Evolutionary conservation across 1,284 basidiomycete species (phyloP).

Genomic region (Sanguinoderma infundibulare): DNA sequence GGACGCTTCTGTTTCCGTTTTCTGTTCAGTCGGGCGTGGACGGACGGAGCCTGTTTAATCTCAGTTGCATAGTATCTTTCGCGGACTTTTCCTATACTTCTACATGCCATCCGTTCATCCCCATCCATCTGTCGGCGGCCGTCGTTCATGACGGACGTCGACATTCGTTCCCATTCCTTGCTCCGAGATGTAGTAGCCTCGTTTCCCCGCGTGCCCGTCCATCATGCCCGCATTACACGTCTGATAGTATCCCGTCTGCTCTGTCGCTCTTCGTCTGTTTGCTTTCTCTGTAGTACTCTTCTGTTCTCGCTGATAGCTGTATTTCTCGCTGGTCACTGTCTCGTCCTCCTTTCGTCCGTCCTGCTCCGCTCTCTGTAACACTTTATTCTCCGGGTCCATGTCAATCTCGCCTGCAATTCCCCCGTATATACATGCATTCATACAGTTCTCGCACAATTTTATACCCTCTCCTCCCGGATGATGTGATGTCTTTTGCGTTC

Average conservation of each 20-base stretch:
- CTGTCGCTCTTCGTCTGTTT: slow-evolving; percentile 19
- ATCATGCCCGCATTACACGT: slow-evolving; percentile 20
- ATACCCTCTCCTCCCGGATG: slow-evolving; percentile 9
- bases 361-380: slow-evolving; percentile 16
- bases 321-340: slow-evolving; percentile 16
- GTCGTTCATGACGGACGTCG: slow-evolving; percentile 16
- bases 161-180: slow-evolving; percentile 5
- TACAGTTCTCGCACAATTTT: slow-evolving; percentile 20
- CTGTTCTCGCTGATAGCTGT: slow-evolving; percentile 23
- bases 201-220: neutral
- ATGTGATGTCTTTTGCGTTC: neutral
- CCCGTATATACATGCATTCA: slow-evolving; percentile 25
- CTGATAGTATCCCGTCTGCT: slow-evolving; percentile 25
- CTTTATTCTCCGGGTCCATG: slow-evolving; percentile 8
- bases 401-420: slow-evolving; percentile 20
- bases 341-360: neutral
- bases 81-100: slow-evolving; percentile 12
- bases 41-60: slow-evolving; percentile 9
- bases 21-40: slow-evolving; percentile 6
- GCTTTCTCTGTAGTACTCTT: slow-evolving; percentile 23
- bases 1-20: slow-evolving; percentile 22
- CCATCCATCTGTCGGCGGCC: slow-evolving; percentile 20
- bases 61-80: slow-evolving; percentile 19
- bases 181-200: neutral
- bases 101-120: slow-evolving; percentile 10